A percentile compares a stretch with the other conserved stretches of the same genome.
Evolutionary conservation across 768 basidiomycete genomes (phyloP).

Genomic region (Coprinopsis sp.): DNA sequence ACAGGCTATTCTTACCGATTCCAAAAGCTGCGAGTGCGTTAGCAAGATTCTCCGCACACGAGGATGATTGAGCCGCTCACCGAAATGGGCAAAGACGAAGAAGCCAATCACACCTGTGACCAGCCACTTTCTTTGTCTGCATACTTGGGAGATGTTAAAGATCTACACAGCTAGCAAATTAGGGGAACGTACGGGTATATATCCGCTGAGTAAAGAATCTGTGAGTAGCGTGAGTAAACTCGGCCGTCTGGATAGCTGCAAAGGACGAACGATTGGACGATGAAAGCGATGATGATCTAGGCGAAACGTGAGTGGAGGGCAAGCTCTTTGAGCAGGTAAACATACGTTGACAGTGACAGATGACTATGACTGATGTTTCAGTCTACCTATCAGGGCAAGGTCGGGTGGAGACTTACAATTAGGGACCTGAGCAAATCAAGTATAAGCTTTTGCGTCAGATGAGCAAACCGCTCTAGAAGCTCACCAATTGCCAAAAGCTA

Average conservation of each 20-base stretch:
- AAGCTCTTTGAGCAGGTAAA: not conserved
- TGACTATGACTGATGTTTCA: slow-evolving; percentile 18
- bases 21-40: slow-evolving; percentile 30
- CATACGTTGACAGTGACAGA: slow-evolving; percentile 37
- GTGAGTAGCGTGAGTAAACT: not conserved
- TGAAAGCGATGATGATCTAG: slow-evolving; percentile 37
- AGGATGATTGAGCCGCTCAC: slow-evolving; percentile 21
- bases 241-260: not conserved
- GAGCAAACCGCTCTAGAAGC: slow-evolving; percentile 9
- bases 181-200: slow-evolving; percentile 29
- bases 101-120: slow-evolving; percentile 31
- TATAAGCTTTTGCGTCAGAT: not conserved
- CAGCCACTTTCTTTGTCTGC: slow-evolving; percentile 30
- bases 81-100: slow-evolving; percentile 36
- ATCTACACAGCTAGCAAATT: not conserved
- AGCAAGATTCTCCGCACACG: not conserved
- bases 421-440: slow-evolving; percentile 24
- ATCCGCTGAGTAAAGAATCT: slow-evolving; percentile 41
- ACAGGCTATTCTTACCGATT: slow-evolving; percentile 25
- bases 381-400: not conserved
- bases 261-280: slow-evolving; percentile 35
- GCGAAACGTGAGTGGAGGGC: not conserved
- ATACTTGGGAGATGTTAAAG: slow-evolving; percentile 24
- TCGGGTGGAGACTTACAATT: slow-evolving; percentile 24
- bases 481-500: slow-evolving; percentile 36